Base-by-base conservation (phyloP, 305 asterid species). In the Coffea humblotiana region DNA sequence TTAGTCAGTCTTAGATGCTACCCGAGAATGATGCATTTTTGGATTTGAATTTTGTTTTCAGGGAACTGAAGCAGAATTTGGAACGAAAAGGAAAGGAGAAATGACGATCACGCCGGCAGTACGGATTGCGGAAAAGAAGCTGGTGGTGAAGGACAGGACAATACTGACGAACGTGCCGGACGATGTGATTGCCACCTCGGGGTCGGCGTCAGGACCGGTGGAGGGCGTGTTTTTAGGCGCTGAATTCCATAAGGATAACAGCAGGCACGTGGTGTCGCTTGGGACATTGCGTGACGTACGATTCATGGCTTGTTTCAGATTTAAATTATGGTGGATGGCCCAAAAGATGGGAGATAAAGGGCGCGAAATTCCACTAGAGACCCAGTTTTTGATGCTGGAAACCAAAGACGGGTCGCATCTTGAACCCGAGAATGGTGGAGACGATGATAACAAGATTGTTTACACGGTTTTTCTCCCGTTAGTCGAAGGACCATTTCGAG, bases 201-300 rank as follows among this genome's bases (percentile, higher is more conserved):
- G 90, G 52, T 85, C 92, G 43, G 83, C 86, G 1, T 85, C 89
- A 21, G 95, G 96, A 43, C 91, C 93, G 32, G 85, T 69, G 29
- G 93, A 88, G 58, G 99, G 98, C 2, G 86, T 93, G 40, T 95
- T 95, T 74, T 75, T 93, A 10, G 99, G 99, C 18, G 93, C 91
- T 6, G 92, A 82, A 10, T 90, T 95, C 74, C 90, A 93, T 71
- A 43, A 87, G 32, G 93, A 89, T 1, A 86, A 87, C 82, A 89
- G 82, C 88, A 87, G 93, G 27, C 98, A 95, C 73, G 97, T 93
- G 4, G 88, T 85, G 52, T 64, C 98, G 0, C 85, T 95, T 0
- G 99, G 98, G 6, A 90, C 82, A 12, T 86, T 95, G n/a, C 88
- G 85, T 10, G 94, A 88, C 27, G 92, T 91, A 29, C 88, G 90